These are phyloP conservation scores for Magnaporthiopsis incrustans DNA, from an alignment of 2,329 filamentous ascomycete genomes.

Conservation along the genomic window DNA sequence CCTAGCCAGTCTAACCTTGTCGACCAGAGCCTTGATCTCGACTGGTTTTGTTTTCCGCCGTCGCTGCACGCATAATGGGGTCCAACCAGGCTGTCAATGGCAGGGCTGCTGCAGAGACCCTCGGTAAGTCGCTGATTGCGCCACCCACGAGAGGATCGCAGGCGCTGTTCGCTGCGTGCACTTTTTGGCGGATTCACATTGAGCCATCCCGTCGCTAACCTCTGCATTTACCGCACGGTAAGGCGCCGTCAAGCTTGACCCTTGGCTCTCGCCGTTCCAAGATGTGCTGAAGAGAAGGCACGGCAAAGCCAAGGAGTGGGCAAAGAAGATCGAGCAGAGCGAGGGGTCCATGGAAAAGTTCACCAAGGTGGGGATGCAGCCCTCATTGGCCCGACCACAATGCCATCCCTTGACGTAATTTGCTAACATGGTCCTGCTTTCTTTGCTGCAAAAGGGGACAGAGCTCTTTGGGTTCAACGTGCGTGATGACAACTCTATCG, in stretches of 20 bases:
- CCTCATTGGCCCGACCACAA: neutral
- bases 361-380: constrained; percentile 55
- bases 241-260: constrained; percentile 85
- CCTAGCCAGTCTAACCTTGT: neutral
- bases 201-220: neutral
- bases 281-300: constrained; percentile 70
- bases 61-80: neutral
- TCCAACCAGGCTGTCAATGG: constrained; percentile 21
- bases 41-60: neutral
- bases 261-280: constrained; percentile 80
- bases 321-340: constrained; percentile 69
- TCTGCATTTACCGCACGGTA: constrained; percentile 6
- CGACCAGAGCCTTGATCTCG: constrained; percentile 1
- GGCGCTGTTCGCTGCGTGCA: neutral
- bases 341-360: constrained; percentile 93
- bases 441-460: constrained; percentile 54
- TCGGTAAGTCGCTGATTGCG: constrained; percentile 44
- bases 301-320: constrained; percentile 75
- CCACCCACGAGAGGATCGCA: neutral
- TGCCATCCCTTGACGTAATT: constrained; percentile 8
- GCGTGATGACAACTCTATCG: constrained; percentile 71
- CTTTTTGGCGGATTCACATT: too few relatives aligned
- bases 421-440: neutral
- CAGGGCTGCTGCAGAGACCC: constrained; percentile 57
- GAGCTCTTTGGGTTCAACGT: constrained; percentile 84